These are phyloP conservation scores for Kodamaea lidongshanica DNA, from an alignment of 805 yeast genomes.

Conservation along the genomic window DNA sequence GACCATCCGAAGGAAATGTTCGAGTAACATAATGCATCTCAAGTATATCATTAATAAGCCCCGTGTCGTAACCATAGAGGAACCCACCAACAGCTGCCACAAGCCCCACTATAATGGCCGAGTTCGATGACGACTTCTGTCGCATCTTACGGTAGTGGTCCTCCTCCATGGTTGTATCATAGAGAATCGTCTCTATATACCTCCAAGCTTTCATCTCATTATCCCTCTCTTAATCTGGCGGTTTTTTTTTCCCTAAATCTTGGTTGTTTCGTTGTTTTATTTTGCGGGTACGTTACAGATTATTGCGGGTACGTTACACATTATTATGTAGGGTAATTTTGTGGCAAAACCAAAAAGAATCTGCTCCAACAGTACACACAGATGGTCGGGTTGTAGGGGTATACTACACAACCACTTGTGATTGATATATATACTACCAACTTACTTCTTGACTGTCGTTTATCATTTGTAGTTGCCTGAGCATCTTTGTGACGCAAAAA, in stretches of 20 bases:
- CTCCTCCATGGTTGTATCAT: constrained; percentile 31
- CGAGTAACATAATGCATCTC: constrained; percentile 66
- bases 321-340: too few species aligned
- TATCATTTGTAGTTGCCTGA: too few species aligned
- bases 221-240: constrained; percentile 1
- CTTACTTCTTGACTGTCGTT: too few species aligned
- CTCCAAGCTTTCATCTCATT: constrained; percentile 8
- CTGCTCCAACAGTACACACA: too few species aligned
- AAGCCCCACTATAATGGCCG: constrained; percentile 68
- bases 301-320: too few species aligned
- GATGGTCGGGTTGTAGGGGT: too few species aligned
- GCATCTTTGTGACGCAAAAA: too few species aligned
- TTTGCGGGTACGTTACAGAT: too few species aligned
- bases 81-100: constrained; percentile 91
- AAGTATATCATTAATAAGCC: constrained; percentile 68
- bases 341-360: too few species aligned
- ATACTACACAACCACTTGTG: too few species aligned
- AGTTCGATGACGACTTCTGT: constrained; percentile 46
- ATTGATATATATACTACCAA: too few species aligned
- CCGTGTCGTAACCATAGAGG: constrained; percentile 86
- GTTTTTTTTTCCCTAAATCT: constrained; percentile 1
- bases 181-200: constrained; percentile 22
- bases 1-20: constrained; percentile 46
- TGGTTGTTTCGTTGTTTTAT: too few species aligned
- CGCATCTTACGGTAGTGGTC: constrained; percentile 33